Evolutionary conservation across 2,329 filamentous ascomycete genomes (phyloP).

Genomic region (Knufia fluminis): DNA sequence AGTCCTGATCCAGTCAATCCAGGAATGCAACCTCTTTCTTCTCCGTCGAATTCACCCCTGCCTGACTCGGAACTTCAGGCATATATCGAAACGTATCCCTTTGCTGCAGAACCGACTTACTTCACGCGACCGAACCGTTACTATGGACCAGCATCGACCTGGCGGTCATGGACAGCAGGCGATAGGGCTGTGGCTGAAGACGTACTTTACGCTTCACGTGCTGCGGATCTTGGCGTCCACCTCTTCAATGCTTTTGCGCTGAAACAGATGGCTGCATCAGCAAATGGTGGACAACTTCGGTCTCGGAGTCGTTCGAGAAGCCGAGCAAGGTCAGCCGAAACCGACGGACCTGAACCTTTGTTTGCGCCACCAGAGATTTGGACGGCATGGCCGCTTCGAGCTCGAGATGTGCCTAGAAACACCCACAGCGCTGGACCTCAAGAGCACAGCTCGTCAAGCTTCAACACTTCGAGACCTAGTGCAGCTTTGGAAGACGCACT

Average conservation of each 20-base stretch:
- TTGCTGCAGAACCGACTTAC: slow-evolving; percentile 13
- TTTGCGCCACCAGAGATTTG: slow-evolving; percentile 50
- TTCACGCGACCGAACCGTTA: slow-evolving; percentile 59
- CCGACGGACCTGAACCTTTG: slow-evolving; percentile 20
- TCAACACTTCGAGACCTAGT: slow-evolving; percentile 45
- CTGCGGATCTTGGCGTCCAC: slow-evolving; percentile 63
- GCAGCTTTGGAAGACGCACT: slow-evolving; percentile 61
- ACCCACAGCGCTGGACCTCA: slow-evolving; percentile 39
- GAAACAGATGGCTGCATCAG: slow-evolving; percentile 39
- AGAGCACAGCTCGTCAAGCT: slow-evolving; percentile 23
- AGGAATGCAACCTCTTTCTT: not conserved
- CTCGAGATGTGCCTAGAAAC: slow-evolving; percentile 51
- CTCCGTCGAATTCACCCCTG: not conserved
- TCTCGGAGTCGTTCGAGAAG: slow-evolving; percentile 8
- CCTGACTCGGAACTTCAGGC: not conserved
- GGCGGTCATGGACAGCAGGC: slow-evolving; percentile 81
- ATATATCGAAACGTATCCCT: slow-evolving; percentile 6
- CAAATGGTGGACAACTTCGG: not conserved
- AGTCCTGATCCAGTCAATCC: not conserved
- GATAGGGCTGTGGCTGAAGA: slow-evolving; percentile 57
- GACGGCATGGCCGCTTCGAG: slow-evolving; percentile 76
- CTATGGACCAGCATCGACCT: slow-evolving; percentile 57
- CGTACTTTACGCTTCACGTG: slow-evolving; percentile 54
- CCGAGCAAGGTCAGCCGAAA: not conserved
- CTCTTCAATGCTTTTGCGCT: slow-evolving; percentile 69